These are phyloP conservation scores for Tephrocybe sp. DNA, from an alignment of 768 basidiomycete genomes.

Conservation along the genomic window DNA sequence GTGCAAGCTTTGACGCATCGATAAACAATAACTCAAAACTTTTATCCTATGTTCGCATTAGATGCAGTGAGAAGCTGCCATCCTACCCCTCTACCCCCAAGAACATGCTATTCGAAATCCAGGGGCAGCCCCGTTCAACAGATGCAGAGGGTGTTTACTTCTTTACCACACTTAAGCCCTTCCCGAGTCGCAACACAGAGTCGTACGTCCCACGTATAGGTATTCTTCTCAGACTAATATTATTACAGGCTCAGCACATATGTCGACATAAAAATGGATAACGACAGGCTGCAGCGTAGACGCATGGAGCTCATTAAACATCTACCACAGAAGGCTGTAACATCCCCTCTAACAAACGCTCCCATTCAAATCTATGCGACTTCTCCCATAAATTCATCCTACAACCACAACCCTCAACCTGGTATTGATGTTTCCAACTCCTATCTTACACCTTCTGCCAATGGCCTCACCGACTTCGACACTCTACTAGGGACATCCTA, in stretches of 20 bases:
- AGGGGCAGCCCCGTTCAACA: conserved; percentile 58
- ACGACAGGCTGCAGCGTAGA: conserved; percentile 73
- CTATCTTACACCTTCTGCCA: conserved; percentile 8
- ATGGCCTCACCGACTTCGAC: conserved; percentile 12
- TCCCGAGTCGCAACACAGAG: conserved; percentile 70
- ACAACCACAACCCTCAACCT: neutral
- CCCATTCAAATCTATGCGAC: conserved; percentile 37
- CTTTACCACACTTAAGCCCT: conserved; percentile 75
- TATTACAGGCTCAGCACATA: conserved; percentile 62
- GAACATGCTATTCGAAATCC: conserved; percentile 70
- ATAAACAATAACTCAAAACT: conserved; percentile 51
- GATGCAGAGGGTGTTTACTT: conserved; percentile 54
- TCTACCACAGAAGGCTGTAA: conserved; percentile 21
- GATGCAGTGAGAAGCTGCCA: conserved; percentile 35
- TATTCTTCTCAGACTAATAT: neutral
- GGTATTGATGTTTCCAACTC: conserved; percentile 11
- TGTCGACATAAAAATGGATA: conserved; percentile 86
- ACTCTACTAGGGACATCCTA: conserved; percentile 6
- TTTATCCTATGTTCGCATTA: conserved; percentile 61
- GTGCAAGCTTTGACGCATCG: conserved; percentile 54
- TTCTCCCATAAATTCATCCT: conserved; percentile 25
- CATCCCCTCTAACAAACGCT: conserved; percentile 24
- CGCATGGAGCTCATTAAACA: conserved; percentile 41
- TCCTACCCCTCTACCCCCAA: conserved; percentile 27
- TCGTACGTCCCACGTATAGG: conserved; percentile 61